phyloP scores from a whole-genome alignment of 495 filamentous ascomycete species.

The Xylaria curta region DNA sequence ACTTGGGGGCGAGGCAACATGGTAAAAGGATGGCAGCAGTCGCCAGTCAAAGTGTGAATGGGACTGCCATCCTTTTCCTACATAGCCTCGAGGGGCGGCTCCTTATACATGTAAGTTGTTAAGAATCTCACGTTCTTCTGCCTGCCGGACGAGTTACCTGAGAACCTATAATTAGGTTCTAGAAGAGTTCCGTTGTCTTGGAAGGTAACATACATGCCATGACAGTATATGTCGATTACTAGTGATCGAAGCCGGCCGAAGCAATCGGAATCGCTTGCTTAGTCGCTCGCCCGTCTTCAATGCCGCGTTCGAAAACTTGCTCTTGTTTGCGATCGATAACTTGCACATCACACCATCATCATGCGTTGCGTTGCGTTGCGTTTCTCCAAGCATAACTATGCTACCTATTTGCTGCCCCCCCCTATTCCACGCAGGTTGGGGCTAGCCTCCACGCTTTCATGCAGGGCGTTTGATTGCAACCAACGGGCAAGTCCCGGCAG shows the following conservation, averaged over 20 bases:
- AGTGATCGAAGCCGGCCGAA: neutral
- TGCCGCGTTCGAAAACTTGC: no score
- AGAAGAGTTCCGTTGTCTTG: neutral
- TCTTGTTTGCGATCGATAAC: neutral
- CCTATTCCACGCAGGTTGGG: slow-evolving; percentile 13
- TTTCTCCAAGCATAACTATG: neutral
- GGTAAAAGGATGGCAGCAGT: no score
- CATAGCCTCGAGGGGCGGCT: no score
- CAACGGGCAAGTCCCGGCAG: neutral
- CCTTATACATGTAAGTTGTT: neutral
- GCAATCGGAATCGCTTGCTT: neutral
- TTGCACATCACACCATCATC: neutral
- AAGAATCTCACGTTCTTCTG: neutral
- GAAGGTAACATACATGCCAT: neutral
- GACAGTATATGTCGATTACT: neutral
- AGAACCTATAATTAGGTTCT: neutral
- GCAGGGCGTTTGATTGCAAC: slow-evolving; percentile 22
- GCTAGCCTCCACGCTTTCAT: slow-evolving; percentile 9
- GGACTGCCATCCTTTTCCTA: no score
- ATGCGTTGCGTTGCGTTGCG: neutral
- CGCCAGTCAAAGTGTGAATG: no score
- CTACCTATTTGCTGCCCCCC: neutral
- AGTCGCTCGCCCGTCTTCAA: no score
- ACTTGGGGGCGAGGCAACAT: neutral
- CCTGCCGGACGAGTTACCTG: neutral